Conservation (phyloP, 495 filamentous ascomycete genomes). For the Trichoderma parareesei region DNA sequence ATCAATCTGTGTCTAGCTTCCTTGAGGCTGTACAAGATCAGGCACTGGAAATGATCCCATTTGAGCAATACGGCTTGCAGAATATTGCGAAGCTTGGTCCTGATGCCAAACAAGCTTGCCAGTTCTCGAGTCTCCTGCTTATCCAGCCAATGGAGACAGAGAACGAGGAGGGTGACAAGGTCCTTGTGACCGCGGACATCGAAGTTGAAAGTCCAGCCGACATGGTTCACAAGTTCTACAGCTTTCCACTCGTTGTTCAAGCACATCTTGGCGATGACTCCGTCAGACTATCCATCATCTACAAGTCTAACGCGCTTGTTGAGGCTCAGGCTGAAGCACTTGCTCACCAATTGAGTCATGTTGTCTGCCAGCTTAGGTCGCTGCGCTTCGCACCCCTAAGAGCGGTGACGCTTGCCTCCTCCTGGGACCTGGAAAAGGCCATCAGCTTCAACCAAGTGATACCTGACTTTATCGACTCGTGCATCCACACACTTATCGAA, state of each 20-base stretch:
- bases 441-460: not conserved
- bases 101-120: conserved; percentile 9
- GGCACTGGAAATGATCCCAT: conserved; percentile 28
- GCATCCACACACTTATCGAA: conserved; percentile 22
- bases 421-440: not conserved
- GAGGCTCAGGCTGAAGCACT: not conserved
- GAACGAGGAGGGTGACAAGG: not conserved
- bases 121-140: not conserved
- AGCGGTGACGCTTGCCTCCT: not conserved
- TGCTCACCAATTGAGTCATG: not conserved
- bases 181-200: too few relatives aligned
- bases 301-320: not conserved
- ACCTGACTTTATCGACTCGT: conserved; percentile 15
- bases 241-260: not conserved
- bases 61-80: conserved; percentile 40
- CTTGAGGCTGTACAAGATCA: conserved; percentile 26
- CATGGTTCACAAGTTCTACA: not conserved
- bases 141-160: not conserved
- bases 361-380: not conserved
- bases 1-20: conserved; percentile 15
- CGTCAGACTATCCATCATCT: not conserved
- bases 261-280: not conserved
- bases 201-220: not conserved
- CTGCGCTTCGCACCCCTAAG: not conserved
- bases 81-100: conserved; percentile 19